Evolutionary conservation across 768 basidiomycete genomes (phyloP).

Genomic region (Cubamyces lactineus): DNA sequence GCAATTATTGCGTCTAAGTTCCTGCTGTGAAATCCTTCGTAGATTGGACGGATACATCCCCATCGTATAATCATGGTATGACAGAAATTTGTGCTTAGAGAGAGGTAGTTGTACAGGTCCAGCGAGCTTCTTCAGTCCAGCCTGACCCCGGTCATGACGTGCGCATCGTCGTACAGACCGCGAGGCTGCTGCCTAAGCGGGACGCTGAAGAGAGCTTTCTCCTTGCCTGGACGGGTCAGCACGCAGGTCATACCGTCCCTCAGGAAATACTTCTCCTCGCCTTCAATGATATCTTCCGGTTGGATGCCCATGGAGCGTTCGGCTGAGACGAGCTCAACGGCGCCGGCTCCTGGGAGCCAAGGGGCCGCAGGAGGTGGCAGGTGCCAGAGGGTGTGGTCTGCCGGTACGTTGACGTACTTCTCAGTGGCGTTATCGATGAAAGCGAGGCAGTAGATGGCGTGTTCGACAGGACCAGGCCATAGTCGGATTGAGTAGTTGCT

Average conservation of each 20-base stretch:
- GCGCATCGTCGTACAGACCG: background rate
- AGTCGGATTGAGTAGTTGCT: slow-evolving; percentile 1
- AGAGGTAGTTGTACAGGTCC: background rate
- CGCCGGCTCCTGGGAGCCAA: background rate
- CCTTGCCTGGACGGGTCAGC: background rate
- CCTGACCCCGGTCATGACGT: background rate
- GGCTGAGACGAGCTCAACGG: background rate
- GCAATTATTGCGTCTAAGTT: background rate
- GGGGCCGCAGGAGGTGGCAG: background rate
- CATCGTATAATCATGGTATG: background rate
- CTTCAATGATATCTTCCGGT: background rate
- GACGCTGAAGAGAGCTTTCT: background rate
- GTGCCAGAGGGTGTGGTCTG: background rate
- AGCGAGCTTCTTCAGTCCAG: background rate
- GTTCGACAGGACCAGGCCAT: background rate
- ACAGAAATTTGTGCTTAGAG: background rate
- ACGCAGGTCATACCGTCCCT: slow-evolving; percentile 3
- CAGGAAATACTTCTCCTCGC: slow-evolving; percentile 5
- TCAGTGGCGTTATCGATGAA: background rate
- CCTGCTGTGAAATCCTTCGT: background rate
- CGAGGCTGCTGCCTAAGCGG: slow-evolving; percentile 1
- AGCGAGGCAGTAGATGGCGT: background rate
- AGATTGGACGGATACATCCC: background rate
- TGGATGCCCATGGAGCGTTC: background rate
- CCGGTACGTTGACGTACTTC: background rate